These are phyloP conservation scores for Microstegium vimineum DNA, from an alignment of 176 grass and related monocot genomes.

Conservation along the genomic window DNA sequence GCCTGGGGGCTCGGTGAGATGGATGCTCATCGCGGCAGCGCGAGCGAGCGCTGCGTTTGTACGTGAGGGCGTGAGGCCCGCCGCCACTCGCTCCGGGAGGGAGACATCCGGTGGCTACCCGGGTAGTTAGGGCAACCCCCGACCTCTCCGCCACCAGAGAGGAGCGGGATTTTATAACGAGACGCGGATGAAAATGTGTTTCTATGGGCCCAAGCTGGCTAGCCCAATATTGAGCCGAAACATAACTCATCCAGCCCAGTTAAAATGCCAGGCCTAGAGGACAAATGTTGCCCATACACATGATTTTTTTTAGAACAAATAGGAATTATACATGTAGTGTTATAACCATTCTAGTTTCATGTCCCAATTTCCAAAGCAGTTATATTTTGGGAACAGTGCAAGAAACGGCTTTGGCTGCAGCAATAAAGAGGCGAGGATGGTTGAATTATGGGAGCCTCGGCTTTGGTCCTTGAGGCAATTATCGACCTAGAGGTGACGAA, in stretches of 20 bases:
- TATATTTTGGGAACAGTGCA: no score
- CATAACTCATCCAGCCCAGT: not conserved
- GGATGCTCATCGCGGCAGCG: not conserved
- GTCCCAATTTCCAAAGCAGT: no score
- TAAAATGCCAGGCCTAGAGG: not conserved
- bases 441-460: no score
- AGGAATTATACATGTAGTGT: no score
- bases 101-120: slow-evolving; percentile 28
- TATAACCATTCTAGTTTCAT: no score
- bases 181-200: not conserved
- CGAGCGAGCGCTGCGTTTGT: not conserved
- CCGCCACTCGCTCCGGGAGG: slow-evolving; percentile 31
- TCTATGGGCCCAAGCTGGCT: not conserved
- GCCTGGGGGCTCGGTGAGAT: not conserved
- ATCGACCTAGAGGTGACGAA: no score
- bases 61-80: slow-evolving; percentile 22
- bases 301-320: no score
- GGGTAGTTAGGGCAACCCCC: slow-evolving; percentile 31
- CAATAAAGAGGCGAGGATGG: no score
- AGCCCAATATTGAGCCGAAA: not conserved
- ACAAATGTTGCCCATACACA: not conserved
- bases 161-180: slow-evolving; percentile 9
- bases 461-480: no score
- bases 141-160: not conserved
- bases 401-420: no score